Evolutionary conservation across 148 eudicot species (phyloP).

Genomic region (Chenopodium quinoa): DNA sequence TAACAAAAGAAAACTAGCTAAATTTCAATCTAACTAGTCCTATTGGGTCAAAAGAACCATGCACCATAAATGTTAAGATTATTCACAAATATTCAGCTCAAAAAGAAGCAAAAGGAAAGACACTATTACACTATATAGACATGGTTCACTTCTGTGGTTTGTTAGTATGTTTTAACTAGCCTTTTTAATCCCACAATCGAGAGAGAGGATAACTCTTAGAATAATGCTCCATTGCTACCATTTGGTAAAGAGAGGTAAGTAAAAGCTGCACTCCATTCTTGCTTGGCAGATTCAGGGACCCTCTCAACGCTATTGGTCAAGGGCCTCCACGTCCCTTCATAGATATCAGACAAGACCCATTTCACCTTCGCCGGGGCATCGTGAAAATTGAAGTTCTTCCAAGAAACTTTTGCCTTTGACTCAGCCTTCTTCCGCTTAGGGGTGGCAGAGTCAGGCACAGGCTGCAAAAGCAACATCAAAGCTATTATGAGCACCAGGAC

Average conservation of each 20-base stretch:
- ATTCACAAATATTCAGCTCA: conserved; percentile 17
- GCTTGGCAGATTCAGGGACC: conserved; percentile 43
- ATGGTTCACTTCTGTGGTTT: conserved; percentile 5
- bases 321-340: conserved; percentile 48
- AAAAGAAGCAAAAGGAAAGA: not conserved
- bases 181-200: conserved; percentile 1
- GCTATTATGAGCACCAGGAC: not conserved
- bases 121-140: conserved; percentile 7
- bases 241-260: conserved; percentile 38
- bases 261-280: conserved; percentile 56
- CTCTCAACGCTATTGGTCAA: conserved; percentile 29
- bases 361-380: conserved; percentile 45
- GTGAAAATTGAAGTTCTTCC: conserved; percentile 43
- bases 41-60: conserved; percentile 4
- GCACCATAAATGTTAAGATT: conserved; percentile 5
- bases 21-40: not conserved
- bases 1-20: conserved; percentile 7
- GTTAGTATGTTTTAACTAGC: conserved; percentile 5
- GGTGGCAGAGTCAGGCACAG: conserved; percentile 10
- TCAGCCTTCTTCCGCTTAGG: conserved; percentile 31
- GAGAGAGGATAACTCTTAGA: not conserved
- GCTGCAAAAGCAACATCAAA: conserved; percentile 28
- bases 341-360: conserved; percentile 45
- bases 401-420: conserved; percentile 16
- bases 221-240: not conserved